A percentile compares a stretch with the other conserved stretches of the same genome.
Conservation (phyloP, 305 asterid genomes). For the Solanum hybrid region DNA sequence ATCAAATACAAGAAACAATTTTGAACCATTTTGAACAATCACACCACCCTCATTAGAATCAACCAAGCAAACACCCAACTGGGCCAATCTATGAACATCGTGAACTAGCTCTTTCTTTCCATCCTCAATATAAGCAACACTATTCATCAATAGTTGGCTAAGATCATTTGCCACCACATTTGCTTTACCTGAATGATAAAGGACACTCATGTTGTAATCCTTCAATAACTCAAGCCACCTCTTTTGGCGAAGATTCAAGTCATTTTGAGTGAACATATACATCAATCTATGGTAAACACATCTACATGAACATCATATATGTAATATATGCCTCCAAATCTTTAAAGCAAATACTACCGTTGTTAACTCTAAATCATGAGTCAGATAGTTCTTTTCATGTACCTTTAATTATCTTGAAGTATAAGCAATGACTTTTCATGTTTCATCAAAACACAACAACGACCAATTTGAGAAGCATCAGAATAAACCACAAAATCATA, state of each 20-base stretch:
- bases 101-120: background rate
- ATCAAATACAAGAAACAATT: background rate
- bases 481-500: too few relatives aligned
- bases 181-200: background rate
- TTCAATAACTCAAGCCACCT: background rate
- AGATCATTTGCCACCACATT: background rate
- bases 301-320: background rate
- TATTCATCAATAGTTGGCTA: background rate
- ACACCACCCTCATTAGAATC: background rate
- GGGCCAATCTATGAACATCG: background rate
- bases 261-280: background rate
- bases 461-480: too few relatives aligned
- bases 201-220: background rate
- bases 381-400: too few relatives aligned
- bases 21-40: background rate
- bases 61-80: background rate
- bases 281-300: background rate
- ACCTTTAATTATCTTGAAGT: too few relatives aligned
- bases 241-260: background rate
- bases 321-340: too few relatives aligned
- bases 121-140: background rate
- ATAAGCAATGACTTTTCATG: too few relatives aligned
- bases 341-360: too few relatives aligned
- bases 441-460: too few relatives aligned
- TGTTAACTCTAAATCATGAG: too few relatives aligned